A percentile compares a stretch with the other conserved stretches of the same genome.
These are phyloP conservation scores for Fusarium euwallaceae DNA, from an alignment of 2,329 filamentous ascomycete species.

Conservation along the genomic window DNA sequence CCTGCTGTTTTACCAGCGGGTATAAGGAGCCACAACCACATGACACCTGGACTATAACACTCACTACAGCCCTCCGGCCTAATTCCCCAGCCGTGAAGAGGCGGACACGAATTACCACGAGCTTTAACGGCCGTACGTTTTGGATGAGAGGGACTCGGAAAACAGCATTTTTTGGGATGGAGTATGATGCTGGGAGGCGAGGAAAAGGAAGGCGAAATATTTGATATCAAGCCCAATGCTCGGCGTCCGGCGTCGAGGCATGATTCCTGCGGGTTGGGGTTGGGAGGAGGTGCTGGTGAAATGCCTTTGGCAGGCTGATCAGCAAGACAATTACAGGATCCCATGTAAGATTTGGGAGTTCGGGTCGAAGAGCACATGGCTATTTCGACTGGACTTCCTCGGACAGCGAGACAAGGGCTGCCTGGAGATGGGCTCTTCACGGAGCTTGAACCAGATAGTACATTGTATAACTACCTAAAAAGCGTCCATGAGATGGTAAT, in stretches of 20 bases:
- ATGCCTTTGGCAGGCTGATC: slow-evolving; percentile 34
- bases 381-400: slow-evolving; percentile 17
- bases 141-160: slow-evolving; percentile 40
- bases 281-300: slow-evolving; percentile 20
- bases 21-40: slow-evolving; percentile 55
- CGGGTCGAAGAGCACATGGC: slow-evolving; percentile 19
- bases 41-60: slow-evolving; percentile 21
- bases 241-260: slow-evolving; percentile 49
- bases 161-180: slow-evolving; percentile 42
- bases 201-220: slow-evolving; percentile 42
- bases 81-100: slow-evolving; percentile 30
- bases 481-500: slow-evolving; percentile 42
- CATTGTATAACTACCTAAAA: slow-evolving; percentile 40
- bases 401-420: slow-evolving; percentile 28
- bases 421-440: slow-evolving; percentile 19
- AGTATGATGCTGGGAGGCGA: slow-evolving; percentile 40
- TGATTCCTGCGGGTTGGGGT: slow-evolving; percentile 32
- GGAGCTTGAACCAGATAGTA: slow-evolving; percentile 28
- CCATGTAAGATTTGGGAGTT: slow-evolving; percentile 29
- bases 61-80: slow-evolving; percentile 34
- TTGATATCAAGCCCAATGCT: slow-evolving; percentile 42
- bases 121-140: slow-evolving; percentile 43
- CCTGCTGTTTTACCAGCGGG: slow-evolving; percentile 91
- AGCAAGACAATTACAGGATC: slow-evolving; percentile 23
- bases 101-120: slow-evolving; percentile 41